phyloP scores from a whole-genome alignment of 2,329 filamentous ascomycete genomes.

The Fusarium sp. region DNA sequence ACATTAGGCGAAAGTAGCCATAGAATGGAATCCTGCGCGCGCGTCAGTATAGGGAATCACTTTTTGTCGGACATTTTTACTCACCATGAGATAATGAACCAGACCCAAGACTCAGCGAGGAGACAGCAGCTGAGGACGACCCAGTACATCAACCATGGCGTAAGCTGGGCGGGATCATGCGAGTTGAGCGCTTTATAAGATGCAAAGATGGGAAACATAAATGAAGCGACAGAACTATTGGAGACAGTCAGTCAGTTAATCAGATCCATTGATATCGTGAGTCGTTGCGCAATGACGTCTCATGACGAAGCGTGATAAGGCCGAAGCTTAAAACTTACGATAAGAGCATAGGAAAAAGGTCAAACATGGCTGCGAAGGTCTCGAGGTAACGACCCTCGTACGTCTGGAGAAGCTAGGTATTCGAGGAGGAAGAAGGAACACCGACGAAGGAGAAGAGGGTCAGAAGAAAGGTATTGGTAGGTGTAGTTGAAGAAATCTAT shows the following conservation, averaged over 20 bases:
- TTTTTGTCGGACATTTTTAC: not conserved
- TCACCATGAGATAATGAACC: conserved; percentile 84
- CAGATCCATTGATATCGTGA: conserved; percentile 9
- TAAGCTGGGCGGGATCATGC: conserved; percentile 86
- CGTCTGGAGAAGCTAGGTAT: not conserved
- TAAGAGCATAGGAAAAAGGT: conserved; percentile 80
- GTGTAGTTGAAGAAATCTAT: conserved; percentile 16
- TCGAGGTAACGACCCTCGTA: conserved; percentile 17
- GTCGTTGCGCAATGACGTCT: conserved; percentile 32
- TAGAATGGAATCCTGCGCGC: conserved; percentile 85
- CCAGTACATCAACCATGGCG: conserved; percentile 99
- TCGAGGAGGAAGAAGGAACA: not conserved
- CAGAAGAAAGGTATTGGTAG: not conserved
- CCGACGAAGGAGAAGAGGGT: not conserved
- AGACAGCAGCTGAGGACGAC: conserved; percentile 86
- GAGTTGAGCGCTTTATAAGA: conserved; percentile 98
- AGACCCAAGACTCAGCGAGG: conserved; percentile 86
- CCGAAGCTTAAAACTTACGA: conserved; percentile 67
- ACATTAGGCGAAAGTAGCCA: conserved; percentile 85
- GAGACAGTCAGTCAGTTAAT: conserved; percentile 18
- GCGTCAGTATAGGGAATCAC: not conserved
- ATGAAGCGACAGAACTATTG: conserved; percentile 82
- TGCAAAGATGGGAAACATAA: conserved; percentile 94
- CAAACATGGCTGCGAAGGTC: conserved; percentile 70
- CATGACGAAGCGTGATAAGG: conserved; percentile 36